phyloP scores from a whole-genome alignment of 78 protist species.

The Diacronema lutheri region DNA sequence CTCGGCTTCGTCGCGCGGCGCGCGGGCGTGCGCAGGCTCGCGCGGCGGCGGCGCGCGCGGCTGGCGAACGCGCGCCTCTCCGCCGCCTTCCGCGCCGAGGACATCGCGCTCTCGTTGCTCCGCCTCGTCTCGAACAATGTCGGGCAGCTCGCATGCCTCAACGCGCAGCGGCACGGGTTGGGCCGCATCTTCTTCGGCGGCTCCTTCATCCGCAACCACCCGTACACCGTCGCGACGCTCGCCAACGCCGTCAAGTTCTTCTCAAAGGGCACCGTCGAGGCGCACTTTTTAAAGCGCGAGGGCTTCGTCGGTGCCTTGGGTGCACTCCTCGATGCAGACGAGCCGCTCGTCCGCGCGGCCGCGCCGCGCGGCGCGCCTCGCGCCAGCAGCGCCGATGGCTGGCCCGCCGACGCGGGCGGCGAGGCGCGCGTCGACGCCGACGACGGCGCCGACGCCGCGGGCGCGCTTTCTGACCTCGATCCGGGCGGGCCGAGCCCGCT shows the following conservation, averaged over 20 bases:
- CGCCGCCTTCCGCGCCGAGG: background rate
- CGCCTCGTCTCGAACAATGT: slow-evolving; percentile 85
- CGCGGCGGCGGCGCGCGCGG: background rate
- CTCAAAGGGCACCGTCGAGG: slow-evolving; percentile 68
- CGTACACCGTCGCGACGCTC: slow-evolving; percentile 53
- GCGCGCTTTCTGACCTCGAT: too few relatives aligned
- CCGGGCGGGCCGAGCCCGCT: too few relatives aligned
- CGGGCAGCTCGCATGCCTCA: slow-evolving; percentile 82
- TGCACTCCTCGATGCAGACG: slow-evolving; percentile 42
- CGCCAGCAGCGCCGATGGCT: too few relatives aligned
- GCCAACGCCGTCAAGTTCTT: slow-evolving; percentile 70
- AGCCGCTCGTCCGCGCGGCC: too few relatives aligned
- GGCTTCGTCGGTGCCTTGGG: slow-evolving; percentile 86
- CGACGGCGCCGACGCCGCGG: too few relatives aligned
- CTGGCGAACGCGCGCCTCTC: background rate
- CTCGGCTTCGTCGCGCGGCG: background rate
- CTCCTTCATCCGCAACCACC: slow-evolving; percentile 73
- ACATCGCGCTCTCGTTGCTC: slow-evolving; percentile 41
- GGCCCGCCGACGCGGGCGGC: too few relatives aligned
- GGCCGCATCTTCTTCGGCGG: slow-evolving; percentile 75
- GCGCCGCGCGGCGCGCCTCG: too few relatives aligned
- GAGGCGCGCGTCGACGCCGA: too few relatives aligned
- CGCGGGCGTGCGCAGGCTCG: background rate
- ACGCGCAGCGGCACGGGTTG: slow-evolving; percentile 56
- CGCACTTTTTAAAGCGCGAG: slow-evolving; percentile 77